Base-by-base conservation (phyloP, 2,329 filamentous ascomycete species). In the Penicillium sp. region DNA sequence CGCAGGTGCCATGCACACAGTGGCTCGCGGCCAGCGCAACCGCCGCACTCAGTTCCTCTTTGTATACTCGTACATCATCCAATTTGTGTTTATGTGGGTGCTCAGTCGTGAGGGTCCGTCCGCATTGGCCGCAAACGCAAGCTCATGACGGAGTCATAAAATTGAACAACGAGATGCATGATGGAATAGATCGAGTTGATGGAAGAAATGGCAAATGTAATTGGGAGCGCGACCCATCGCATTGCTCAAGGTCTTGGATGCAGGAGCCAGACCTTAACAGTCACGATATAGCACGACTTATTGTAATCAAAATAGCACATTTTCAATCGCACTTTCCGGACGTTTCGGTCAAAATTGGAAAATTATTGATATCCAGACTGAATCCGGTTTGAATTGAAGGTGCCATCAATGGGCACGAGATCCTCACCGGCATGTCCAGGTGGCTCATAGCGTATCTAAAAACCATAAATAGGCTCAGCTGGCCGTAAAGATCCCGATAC, bases 81-180 rank as follows among this genome's bases (percentile, higher is more conserved):
- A 99, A 76, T 83, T 97, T 62, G 78, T 92, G 51, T 95, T 97
- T 73, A 99, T 97, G 92, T 94, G 93, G 86, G 80, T 85, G 66
- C 73, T 89, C 57, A 88, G 76, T 58, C 75, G 81, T 23, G 75
- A 81, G 62, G 76, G 76, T n/a, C 73, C 74, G 2, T 64, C 71
- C 26, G 58, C 67, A n/a, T 33, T 54, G 57, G 58, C 47, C 34
- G 52, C 59, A n/a, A 55, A 47, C 26, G 53, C 42, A 49, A 53
- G 55, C 45, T 62, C 60, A 38, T 58, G 48, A 45, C 61, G 33
- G 42, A 45, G 8, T 12, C 31, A 24, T 18, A 16, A 23, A 21
- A 31, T 38, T 45, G 29, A 45, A 21, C 24, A 42, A 33, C 31
- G 15, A 39, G 23, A 15, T 49, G 23, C 54, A 46, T 56, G 49